Evolutionary conservation across 176 grass and related monocot species (phyloP).

Genomic region (Melocanna baccifera): DNA sequence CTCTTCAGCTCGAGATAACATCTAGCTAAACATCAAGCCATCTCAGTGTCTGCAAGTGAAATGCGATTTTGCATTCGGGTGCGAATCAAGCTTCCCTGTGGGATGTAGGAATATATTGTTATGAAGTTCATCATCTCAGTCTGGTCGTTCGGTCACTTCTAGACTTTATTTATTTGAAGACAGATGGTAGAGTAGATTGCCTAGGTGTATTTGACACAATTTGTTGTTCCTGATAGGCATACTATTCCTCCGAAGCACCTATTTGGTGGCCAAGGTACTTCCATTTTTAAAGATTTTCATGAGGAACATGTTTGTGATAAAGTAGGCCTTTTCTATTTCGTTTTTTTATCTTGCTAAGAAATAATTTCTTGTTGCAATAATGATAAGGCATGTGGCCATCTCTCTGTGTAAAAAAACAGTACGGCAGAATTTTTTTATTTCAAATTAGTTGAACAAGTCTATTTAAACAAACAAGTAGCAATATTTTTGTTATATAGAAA

Average conservation of each 20-base stretch:
- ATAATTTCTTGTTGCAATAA: background rate
- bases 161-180: background rate
- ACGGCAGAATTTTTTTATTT: background rate
- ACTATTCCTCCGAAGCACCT: background rate
- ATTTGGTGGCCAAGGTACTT: background rate
- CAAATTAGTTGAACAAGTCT: background rate
- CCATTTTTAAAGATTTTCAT: background rate
- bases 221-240: background rate
- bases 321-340: background rate
- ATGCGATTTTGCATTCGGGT: background rate
- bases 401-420: background rate
- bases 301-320: slow-evolving; percentile 3
- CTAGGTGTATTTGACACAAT: background rate
- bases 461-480: background rate
- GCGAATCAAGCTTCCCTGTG: background rate
- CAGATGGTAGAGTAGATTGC: background rate
- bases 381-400: background rate
- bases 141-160: background rate
- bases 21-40: too few relatives aligned
- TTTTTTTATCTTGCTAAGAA: background rate
- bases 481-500: background rate
- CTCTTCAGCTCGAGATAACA: too few relatives aligned
- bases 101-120: background rate
- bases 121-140: background rate
- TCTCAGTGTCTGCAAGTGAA: background rate